Evolutionary conservation across 352 stramenopile species (phyloP).

Genomic region (Lagenidium sp.): DNA sequence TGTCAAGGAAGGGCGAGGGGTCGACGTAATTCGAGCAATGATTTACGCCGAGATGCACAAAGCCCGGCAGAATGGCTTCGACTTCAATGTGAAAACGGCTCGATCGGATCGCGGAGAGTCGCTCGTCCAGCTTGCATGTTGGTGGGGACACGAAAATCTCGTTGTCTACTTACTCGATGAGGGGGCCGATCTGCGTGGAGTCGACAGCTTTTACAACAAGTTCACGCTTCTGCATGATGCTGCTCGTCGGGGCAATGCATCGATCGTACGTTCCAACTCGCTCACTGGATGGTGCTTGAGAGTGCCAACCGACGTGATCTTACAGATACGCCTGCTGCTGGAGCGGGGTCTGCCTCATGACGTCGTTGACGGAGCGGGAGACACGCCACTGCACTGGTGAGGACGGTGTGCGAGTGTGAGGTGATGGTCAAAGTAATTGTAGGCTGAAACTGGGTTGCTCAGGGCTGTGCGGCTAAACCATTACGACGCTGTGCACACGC

Average conservation of each 20-base stretch:
- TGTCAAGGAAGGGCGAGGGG: constrained; percentile 31
- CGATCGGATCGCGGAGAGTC: constrained; percentile 45
- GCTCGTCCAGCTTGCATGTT: constrained; percentile 61
- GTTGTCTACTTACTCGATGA: constrained; percentile 49
- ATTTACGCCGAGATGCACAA: constrained; percentile 56
- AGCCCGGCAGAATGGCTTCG: constrained; percentile 39
- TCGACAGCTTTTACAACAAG: constrained; percentile 47
- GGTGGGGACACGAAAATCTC: constrained; percentile 54
- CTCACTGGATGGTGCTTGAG: not conserved
- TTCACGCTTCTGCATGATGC: constrained; percentile 63
- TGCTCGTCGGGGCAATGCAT: constrained; percentile 33
- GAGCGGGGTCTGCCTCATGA: constrained; percentile 29
- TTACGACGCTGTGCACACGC: constrained; percentile 38
- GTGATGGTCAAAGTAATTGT: not conserved
- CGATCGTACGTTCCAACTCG: constrained; percentile 38
- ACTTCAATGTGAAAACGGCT: constrained; percentile 38
- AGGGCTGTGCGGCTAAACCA: constrained; percentile 55
- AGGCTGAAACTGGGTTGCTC: not conserved
- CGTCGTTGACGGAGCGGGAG: constrained; percentile 31
- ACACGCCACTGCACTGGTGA: constrained; percentile 65
- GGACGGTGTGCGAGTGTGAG: not conserved
- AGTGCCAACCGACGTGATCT: not conserved
- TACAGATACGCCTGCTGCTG: constrained; percentile 39
- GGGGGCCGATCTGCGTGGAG: constrained; percentile 32
- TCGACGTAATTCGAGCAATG: constrained; percentile 41